These are phyloP conservation scores for Botryotinia convoluta DNA, from an alignment of 2,329 filamentous ascomycete species.

Conservation along the genomic window DNA sequence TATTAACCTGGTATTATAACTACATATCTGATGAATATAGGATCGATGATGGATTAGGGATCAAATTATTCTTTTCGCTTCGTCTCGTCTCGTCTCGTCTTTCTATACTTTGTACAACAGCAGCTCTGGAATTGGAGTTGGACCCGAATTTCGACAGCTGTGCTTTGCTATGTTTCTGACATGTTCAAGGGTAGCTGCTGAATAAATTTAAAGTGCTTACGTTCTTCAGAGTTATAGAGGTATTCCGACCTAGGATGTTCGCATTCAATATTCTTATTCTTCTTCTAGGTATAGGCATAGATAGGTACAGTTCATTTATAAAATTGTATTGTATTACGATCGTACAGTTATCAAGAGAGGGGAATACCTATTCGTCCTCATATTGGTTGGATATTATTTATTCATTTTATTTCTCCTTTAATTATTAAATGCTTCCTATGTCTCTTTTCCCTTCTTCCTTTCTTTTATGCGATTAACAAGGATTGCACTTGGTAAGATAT, in stretches of 20 bases:
- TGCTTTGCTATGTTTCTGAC: neutral
- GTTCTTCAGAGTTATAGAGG: neutral
- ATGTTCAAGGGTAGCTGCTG: neutral
- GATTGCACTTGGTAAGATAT: neutral
- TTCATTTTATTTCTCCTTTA: neutral
- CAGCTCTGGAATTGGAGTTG: neutral
- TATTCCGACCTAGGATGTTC: neutral
- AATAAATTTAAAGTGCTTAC: conserved; percentile 12
- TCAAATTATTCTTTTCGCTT: neutral
- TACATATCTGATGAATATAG: neutral
- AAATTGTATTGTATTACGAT: neutral
- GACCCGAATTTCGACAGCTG: neutral
- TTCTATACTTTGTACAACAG: neutral
- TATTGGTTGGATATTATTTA: no score
- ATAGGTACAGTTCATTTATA: neutral
- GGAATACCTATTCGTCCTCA: neutral
- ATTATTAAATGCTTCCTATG: neutral
- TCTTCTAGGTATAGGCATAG: neutral
- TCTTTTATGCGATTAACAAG: neutral
- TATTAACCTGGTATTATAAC: neutral
- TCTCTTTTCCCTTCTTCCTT: neutral
- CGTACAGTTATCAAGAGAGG: neutral
- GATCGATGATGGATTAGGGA: neutral
- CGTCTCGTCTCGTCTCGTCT: conserved; percentile 3
- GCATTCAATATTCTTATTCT: neutral